Evolutionary conservation across 2,329 filamentous ascomycete genomes (phyloP).

Genomic region (Epichloe hybrida): DNA sequence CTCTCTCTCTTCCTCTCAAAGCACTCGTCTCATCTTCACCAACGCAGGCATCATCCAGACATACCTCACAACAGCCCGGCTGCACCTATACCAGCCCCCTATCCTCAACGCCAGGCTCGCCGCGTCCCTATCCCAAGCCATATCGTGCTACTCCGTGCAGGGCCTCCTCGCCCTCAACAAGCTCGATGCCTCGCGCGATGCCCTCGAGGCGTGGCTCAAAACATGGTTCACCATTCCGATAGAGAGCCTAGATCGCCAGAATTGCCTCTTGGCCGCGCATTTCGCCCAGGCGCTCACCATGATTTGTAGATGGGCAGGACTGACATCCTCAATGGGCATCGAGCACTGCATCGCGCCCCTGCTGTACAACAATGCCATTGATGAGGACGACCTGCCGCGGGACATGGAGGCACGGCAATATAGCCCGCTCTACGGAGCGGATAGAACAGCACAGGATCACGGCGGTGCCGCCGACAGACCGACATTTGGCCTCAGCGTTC

Average conservation of each 20-base stretch:
- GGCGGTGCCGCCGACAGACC: neutral
- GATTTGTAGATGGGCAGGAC: neutral
- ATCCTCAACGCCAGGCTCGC: neutral
- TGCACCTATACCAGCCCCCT: neutral
- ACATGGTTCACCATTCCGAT: neutral
- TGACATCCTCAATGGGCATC: neutral
- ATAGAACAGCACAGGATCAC: neutral
- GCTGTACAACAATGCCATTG: neutral
- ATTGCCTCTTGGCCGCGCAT: neutral
- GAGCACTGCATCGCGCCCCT: neutral
- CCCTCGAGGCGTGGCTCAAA: neutral
- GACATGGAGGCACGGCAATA: neutral
- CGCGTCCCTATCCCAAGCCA: neutral
- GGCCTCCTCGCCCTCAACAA: neutral
- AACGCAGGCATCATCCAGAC: neutral
- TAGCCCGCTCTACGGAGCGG: neutral
- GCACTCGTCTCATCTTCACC: neutral
- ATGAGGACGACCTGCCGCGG: neutral
- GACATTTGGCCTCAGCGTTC: neutral
- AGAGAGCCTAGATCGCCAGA: neutral
- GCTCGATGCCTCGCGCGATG: neutral
- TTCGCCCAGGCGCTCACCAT: neutral
- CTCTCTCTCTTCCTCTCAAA: neutral
- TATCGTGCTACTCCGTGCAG: neutral
- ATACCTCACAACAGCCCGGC: neutral